A percentile compares a stretch with the other conserved stretches of the same genome.
Conservation (phyloP, 306 rosid genomes). For the Neltuma alba region DNA sequence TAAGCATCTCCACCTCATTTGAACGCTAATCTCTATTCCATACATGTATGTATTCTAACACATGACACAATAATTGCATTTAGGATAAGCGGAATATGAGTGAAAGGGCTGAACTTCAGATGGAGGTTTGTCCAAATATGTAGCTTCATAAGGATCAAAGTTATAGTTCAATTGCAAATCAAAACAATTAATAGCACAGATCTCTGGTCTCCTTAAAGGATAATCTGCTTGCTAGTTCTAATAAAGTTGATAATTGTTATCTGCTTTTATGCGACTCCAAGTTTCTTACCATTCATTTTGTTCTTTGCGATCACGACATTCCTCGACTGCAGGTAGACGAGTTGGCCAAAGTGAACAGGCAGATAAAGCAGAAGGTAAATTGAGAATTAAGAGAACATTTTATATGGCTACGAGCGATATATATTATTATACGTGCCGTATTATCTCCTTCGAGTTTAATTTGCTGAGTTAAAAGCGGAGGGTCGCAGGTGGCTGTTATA, state of each 20-base stretch:
- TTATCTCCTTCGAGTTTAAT: not conserved
- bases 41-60: not conserved
- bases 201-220: not conserved
- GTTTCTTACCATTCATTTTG: constrained; percentile 1
- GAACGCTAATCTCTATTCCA: not conserved
- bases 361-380: constrained; percentile 29
- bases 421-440: no score
- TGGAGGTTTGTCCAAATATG: constrained; percentile 27
- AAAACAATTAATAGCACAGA: not conserved
- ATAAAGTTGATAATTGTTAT: not conserved
- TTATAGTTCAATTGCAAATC: not conserved
- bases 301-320: not conserved
- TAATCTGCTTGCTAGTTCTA: not conserved
- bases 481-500: constrained; percentile 28
- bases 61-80: not conserved
- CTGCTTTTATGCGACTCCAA: not conserved
- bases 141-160: not conserved
- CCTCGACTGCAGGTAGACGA: constrained; percentile 11
- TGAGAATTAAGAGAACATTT: not conserved
- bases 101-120: constrained; percentile 24
- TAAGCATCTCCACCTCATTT: not conserved
- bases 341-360: constrained; percentile 36
- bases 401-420: not conserved
- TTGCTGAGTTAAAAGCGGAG: not conserved
- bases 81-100: constrained; percentile 28